Conservation (phyloP, 495 filamentous ascomycete genomes). For the Trichoderma asperelloides region DNA sequence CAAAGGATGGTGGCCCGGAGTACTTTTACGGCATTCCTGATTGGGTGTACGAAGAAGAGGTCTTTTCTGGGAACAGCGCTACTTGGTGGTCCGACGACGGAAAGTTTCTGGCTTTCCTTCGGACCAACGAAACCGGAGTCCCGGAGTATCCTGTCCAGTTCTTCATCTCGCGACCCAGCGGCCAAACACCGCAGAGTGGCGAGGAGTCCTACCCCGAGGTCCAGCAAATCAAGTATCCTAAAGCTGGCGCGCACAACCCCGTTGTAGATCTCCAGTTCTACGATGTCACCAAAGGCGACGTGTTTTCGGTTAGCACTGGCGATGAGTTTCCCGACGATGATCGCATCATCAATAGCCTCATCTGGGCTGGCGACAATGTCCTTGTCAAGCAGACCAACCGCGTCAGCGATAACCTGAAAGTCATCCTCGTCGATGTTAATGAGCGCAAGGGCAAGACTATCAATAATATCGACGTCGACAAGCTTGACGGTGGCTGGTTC, state of each 20-base stretch:
- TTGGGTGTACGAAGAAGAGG: constrained; percentile 99
- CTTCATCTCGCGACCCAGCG: constrained; percentile 81
- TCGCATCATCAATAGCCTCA: constrained; percentile 82
- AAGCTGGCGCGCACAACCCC: constrained; percentile 89
- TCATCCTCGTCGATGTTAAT: constrained; percentile 76
- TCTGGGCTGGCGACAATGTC: constrained; percentile 78
- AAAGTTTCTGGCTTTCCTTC: constrained; percentile 78
- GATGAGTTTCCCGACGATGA: constrained; percentile 73
- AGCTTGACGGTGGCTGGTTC: constrained; percentile 92
- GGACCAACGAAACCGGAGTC: constrained; percentile 85
- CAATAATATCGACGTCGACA: constrained; percentile 64
- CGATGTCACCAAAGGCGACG: constrained; percentile 68
- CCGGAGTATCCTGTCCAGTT: constrained; percentile 94
- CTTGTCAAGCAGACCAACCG: constrained; percentile 87
- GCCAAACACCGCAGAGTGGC: constrained; percentile 56
- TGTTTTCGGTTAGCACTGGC: constrained; percentile 68
- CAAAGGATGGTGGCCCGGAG: constrained; percentile 73
- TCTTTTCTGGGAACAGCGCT: constrained; percentile 68
- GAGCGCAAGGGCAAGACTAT: constrained; percentile 70
- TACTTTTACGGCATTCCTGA: constrained; percentile 97
- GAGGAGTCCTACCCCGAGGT: constrained; percentile 88
- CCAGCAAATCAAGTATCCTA: constrained; percentile 90
- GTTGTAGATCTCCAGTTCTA: constrained; percentile 82
- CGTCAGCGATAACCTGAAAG: constrained; percentile 80
- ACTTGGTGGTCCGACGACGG: constrained; percentile 94